Evolutionary conservation across 192 early-diverging fungal species (phyloP), one percentile per base, ranked within the genome.

Genomic region (Coemansia sp.): DNA sequence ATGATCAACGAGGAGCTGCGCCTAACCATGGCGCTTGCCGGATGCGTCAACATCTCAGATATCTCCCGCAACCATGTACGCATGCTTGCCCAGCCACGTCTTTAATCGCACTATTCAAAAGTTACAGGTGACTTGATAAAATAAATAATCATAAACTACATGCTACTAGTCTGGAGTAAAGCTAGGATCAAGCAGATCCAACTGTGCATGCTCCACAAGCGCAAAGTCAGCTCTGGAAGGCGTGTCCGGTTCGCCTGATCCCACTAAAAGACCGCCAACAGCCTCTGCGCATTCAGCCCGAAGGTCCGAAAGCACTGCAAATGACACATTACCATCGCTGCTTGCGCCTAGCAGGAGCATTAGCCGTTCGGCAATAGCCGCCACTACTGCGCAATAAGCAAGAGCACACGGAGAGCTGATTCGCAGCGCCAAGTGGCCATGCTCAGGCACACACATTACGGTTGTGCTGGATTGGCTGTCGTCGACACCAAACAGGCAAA

Each of bases 1-100:
- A 73, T 96, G 55, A 84, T 95, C 58, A 85, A 88, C 62, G 92
- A 92, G 62, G 96, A 96, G 73, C 67, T 98, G 27, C 87, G 90
- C 19, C 83, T 93, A 81, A 84, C 85, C 7, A 95, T 94, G 92
- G 83, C 87, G 10, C 74, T 94, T 4, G 69, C 87, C 26, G 93
- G 92, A 4, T 79, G 76, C 35, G 61, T 63, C 1, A 55, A 35
- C 1, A 35, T 79, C 1, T 11, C 35, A 0, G 76, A 79, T 20
- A 79, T 79, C 16, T 64, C 24, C 0, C 66, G 76, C 45, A 54
- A 64, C 3, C 69, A 79, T 20, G 70, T 79, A 7, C 53, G 67
- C 8, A 26, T 57, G 16, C 61, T 53, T 3, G 18, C 52, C 26
- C 41, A 45, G 6, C 51, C 61, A 6, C 52, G 61, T 37, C 51